Evolutionary conservation across 2,329 filamentous ascomycete genomes (phyloP).

Genomic region (Fusarium kyushuense): DNA sequence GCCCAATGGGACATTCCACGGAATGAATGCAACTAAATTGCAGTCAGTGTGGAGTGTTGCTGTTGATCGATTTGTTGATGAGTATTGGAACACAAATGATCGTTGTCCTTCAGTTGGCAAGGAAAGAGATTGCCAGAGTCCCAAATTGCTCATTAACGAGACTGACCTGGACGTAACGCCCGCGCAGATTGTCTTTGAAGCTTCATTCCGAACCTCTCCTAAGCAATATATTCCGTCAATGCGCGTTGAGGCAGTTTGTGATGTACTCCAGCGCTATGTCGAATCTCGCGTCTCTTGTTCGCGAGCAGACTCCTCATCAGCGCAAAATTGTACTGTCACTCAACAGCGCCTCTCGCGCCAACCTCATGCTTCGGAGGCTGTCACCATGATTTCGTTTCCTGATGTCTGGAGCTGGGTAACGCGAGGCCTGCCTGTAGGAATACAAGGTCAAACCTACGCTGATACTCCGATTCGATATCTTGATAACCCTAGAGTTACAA

Average conservation of each 20-base stretch:
- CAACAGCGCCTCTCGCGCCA: not conserved
- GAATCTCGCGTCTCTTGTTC: not conserved
- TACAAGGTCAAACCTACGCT: not conserved
- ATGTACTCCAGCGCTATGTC: not conserved
- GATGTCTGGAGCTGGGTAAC: not conserved
- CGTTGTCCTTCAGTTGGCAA: not conserved
- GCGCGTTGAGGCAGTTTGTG: not conserved
- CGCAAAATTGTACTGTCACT: not conserved
- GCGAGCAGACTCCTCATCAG: not conserved
- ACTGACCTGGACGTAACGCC: not conserved
- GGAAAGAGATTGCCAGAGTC: not conserved
- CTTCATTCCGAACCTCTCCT: not conserved
- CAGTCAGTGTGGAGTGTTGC: not conserved
- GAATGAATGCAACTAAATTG: not conserved
- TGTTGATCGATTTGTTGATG: not conserved
- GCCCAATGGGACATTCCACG: constrained; percentile 4
- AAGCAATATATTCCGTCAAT: not conserved
- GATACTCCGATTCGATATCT: not conserved
- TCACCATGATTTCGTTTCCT: not conserved
- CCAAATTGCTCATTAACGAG: not conserved
- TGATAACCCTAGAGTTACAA: not conserved
- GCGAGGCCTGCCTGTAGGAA: not conserved
- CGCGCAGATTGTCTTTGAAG: not conserved
- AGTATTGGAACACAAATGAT: not conserved
- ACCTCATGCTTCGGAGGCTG: not conserved